Percentiles rank a stretch among this genome's conserved stretches.
phyloP scores from a whole-genome alignment of 345 rosid genomes.

The Eucalyptus caleyi region DNA sequence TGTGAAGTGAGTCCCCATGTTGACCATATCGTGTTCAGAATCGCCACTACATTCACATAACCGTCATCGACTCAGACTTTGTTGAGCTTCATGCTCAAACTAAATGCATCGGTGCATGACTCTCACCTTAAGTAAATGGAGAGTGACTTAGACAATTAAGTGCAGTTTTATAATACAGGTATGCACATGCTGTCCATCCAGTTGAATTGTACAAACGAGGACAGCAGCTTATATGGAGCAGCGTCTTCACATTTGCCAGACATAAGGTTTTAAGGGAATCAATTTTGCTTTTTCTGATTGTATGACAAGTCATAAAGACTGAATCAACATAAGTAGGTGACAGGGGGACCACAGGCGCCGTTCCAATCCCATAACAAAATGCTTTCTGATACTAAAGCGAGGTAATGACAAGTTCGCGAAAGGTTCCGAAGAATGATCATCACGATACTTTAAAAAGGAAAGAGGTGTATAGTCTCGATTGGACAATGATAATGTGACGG shows the following conservation, averaged over 20 bases:
- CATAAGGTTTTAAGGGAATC: background rate
- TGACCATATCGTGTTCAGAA: conserved; percentile 30
- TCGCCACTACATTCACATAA: conserved; percentile 6
- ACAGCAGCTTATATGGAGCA: background rate
- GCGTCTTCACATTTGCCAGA: background rate
- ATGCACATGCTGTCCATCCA: background rate
- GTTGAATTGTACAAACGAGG: background rate
- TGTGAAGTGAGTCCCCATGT: conserved; percentile 25
- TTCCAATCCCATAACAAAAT: background rate
- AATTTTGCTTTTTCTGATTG: background rate
- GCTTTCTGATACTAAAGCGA: background rate
- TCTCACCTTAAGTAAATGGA: background rate
- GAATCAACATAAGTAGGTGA: background rate
- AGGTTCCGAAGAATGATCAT: too few relatives aligned
- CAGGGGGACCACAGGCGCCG: rapidly evolving
- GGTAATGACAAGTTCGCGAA: background rate
- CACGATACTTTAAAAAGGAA: too few relatives aligned
- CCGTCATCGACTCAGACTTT: background rate
- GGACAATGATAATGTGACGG: background rate
- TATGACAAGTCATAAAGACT: background rate
- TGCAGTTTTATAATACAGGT: background rate
- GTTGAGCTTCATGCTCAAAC: background rate
- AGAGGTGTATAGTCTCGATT: background rate
- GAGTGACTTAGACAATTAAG: background rate
- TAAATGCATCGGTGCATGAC: background rate